Evolutionary conservation across 148 eudicot species (phyloP), one percentile per base, ranked within the genome.

Genomic region (Heliosperma pusillum): DNA sequence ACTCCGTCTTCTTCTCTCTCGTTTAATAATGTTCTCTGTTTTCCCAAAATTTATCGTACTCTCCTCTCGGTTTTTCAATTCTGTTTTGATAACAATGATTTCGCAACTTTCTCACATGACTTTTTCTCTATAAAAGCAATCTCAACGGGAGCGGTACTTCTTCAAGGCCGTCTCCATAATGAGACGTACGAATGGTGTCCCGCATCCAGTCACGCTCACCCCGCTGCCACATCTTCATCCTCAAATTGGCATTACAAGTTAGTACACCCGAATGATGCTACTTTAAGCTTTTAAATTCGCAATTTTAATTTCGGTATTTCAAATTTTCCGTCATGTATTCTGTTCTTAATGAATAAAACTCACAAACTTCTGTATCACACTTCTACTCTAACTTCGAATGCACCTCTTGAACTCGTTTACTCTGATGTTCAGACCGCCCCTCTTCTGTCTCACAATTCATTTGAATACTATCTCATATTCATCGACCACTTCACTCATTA

Each of bases 111-210:
- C 55, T 52, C 64, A 19, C 21, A 45, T 8, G 7, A 29, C 2
- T 30, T 13, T 30, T 52, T 64, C 30, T 30, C 21, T 66, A 30
- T 76, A 10, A 76, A 66, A 72, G 78, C 66, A 33, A 59, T 44
- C 25, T 45, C 40, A 7, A 74, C 77, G 13, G 40, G 22, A 24
- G 17, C 9, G 6, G 17, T 17, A 1, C 47, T 74, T 5, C 19
- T 64, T 30, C 45, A 13, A 3, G 77, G 61, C 3, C 69, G n/a
- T 5, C 3, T 33, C 64, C 63, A 47, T n/a, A 1, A 27, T 63
- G 70, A 70, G 0, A n/a, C 64, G 7, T 74, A 74, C n/a, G 61
- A 69, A 20, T 52, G 19, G 7, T 10, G 11, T 5, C 22, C 71
- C 4, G 29, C 33, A 42, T 29, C 50, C 3, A 8, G 12, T 10